Percentiles rank a stretch among this genome's conserved stretches.
Evolutionary conservation across 495 filamentous ascomycete species (phyloP).

Genomic region (Gamarada debralockiae): DNA sequence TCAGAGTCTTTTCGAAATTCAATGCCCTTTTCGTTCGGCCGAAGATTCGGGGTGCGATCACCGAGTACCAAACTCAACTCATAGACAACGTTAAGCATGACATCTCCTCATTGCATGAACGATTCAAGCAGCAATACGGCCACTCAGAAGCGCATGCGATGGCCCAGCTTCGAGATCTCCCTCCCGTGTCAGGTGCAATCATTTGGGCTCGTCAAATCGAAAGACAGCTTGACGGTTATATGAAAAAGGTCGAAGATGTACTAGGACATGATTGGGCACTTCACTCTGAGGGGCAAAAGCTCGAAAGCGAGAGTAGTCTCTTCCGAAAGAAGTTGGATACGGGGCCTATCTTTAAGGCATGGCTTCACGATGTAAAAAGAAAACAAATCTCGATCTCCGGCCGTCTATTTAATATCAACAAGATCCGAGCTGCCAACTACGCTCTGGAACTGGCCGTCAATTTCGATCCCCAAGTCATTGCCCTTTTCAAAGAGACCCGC

Average conservation of each 20-base stretch:
- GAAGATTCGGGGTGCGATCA: conserved; percentile 95
- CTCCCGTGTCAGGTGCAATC: conserved; percentile 92
- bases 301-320: conserved; percentile 80
- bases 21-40: conserved; percentile 97
- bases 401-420: conserved; percentile 82
- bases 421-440: conserved; percentile 83
- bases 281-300: conserved; percentile 91
- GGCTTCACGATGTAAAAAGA: conserved; percentile 83
- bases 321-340: conserved; percentile 97
- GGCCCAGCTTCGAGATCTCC: conserved; percentile 92
- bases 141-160: conserved; percentile 96
- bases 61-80: conserved; percentile 94
- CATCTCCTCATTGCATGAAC: conserved; percentile 87
- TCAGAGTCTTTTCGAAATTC: conserved; percentile 98
- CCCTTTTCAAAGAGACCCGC: conserved; percentile 97
- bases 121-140: conserved; percentile 98
- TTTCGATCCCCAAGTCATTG: conserved; percentile 95
- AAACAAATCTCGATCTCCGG: conserved; percentile 88
- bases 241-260: conserved; percentile 96
- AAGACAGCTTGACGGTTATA: conserved; percentile 87
- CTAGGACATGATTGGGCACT: conserved; percentile 90
- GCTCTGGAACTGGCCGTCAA: conserved; percentile 85
- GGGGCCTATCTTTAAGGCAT: conserved; percentile 86
- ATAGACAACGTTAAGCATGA: conserved; percentile 97
- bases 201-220: conserved; percentile 98